These are phyloP conservation scores for Entomortierella beljakovae DNA, from an alignment of 192 early-diverging fungal species.

Conservation along the genomic window DNA sequence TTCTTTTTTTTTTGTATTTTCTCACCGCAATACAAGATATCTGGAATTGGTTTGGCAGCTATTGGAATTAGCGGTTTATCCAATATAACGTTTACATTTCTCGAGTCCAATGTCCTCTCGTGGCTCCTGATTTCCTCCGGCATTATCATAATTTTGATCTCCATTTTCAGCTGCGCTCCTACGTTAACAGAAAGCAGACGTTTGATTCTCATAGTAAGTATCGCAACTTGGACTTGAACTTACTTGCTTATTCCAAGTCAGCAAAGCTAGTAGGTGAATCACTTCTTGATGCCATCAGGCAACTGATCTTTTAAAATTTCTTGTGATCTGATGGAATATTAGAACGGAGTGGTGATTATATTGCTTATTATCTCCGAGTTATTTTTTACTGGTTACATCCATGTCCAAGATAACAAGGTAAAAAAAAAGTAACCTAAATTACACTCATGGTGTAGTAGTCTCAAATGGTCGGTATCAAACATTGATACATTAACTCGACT, in stretches of 20 bases:
- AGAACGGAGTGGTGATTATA: slow-evolving; percentile 22
- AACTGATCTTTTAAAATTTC: too few relatives aligned
- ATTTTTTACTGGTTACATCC: slow-evolving; percentile 7
- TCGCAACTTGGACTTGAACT: not conserved
- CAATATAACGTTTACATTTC: not conserved
- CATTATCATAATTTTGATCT: slow-evolving; percentile 16
- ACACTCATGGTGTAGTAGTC: not conserved
- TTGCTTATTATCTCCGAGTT: slow-evolving; percentile 16
- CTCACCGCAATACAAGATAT: slow-evolving; percentile 4
- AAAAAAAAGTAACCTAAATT: not conserved
- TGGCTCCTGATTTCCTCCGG: slow-evolving; percentile 23
- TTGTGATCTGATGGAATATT: not conserved
- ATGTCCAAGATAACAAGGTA: slow-evolving; percentile 32
- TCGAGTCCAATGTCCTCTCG: slow-evolving; percentile 11
- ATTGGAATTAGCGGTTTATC: slow-evolving; percentile 13
- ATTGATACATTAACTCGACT: not conserved
- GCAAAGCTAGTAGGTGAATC: not conserved
- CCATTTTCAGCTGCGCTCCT: slow-evolving; percentile 14
- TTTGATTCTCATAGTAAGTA: slow-evolving; percentile 13
- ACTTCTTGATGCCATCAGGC: not conserved
- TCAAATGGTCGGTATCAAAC: not conserved
- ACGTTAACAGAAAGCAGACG: not conserved
- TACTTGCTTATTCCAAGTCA: not conserved
- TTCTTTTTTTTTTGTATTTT: not conserved
- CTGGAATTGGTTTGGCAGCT: slow-evolving; percentile 18